Conservation (phyloP, 768 basidiomycete genomes). For the Tulasnella sp. region DNA sequence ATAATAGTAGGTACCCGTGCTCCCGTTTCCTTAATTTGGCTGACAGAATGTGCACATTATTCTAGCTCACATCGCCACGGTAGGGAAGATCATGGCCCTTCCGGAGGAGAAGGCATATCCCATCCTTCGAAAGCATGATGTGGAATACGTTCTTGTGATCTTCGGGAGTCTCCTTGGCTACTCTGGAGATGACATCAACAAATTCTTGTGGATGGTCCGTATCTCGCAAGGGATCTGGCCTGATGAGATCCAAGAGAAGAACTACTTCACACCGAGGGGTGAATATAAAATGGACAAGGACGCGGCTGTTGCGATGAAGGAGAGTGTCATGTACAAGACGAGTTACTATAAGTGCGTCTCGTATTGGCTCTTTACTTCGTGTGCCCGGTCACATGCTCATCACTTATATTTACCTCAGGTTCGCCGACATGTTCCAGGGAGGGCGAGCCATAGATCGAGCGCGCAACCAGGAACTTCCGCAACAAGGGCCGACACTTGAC, state of each 20-base stretch:
- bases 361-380: conserved; percentile 14
- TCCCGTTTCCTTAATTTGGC: neutral
- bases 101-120: conserved; percentile 93
- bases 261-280: conserved; percentile 85
- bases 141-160: conserved; percentile 93
- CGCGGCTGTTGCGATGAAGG: conserved; percentile 80
- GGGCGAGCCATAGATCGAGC: conserved; percentile 76
- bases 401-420: conserved; percentile 36
- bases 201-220: conserved; percentile 98
- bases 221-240: conserved; percentile 96
- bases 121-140: conserved; percentile 92
- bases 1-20: conserved; percentile 69
- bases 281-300: conserved; percentile 87
- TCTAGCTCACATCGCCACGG: conserved; percentile 91
- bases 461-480: conserved; percentile 72
- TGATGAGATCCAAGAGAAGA: conserved; percentile 90
- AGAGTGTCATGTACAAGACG: conserved; percentile 99
- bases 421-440: conserved; percentile 71
- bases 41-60: neutral
- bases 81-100: conserved; percentile 96
- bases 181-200: conserved; percentile 98
- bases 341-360: conserved; percentile 79
- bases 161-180: conserved; percentile 95
- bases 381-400: neutral
- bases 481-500: conserved; percentile 64